These are phyloP conservation scores for Murraya koenigii DNA, from an alignment of 345 rosid species.

Conservation along the genomic window DNA sequence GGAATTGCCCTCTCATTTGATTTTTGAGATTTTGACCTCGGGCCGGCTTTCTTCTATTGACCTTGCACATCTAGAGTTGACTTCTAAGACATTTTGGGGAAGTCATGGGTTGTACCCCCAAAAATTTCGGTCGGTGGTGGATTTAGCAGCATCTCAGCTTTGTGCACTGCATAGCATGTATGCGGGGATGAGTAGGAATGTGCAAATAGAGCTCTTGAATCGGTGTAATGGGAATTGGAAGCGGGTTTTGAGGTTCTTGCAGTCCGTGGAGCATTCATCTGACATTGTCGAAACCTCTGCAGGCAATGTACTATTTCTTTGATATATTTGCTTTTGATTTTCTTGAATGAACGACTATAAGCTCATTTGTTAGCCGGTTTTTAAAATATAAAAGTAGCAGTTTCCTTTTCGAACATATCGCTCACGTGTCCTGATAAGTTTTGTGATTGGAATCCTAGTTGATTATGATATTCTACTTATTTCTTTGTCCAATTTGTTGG, in stretches of 20 bases:
- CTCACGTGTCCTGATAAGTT: background rate
- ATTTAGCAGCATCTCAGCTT: slow-evolving; percentile 79
- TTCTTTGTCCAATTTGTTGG: background rate
- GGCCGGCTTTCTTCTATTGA: slow-evolving; percentile 68
- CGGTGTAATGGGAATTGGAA: slow-evolving; percentile 89
- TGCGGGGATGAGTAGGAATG: slow-evolving; percentile 44
- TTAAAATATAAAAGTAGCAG: background rate
- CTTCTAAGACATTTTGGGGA: slow-evolving; percentile 73
- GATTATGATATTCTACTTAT: background rate
- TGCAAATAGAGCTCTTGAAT: slow-evolving; percentile 63
- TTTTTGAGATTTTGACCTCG: slow-evolving; percentile 71
- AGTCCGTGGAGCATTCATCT: slow-evolving; percentile 73
- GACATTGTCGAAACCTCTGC: slow-evolving; percentile 73
- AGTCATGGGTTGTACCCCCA: slow-evolving; percentile 57
- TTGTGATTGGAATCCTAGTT: background rate
- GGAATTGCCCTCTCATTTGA: slow-evolving; percentile 87
- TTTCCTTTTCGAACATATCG: background rate
- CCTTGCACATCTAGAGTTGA: slow-evolving; percentile 70
- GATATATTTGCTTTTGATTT: slow-evolving; percentile 7
- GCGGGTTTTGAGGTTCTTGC: slow-evolving; percentile 83
- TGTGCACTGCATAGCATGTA: slow-evolving; percentile 54
- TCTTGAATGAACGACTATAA: slow-evolving; percentile 1
- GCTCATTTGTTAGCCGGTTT: background rate
- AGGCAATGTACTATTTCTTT: slow-evolving; percentile 79
- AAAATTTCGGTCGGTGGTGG: slow-evolving; percentile 74